Conservation (phyloP, 2,329 filamentous ascomycete genomes). For the Zalaria obscura region DNA sequence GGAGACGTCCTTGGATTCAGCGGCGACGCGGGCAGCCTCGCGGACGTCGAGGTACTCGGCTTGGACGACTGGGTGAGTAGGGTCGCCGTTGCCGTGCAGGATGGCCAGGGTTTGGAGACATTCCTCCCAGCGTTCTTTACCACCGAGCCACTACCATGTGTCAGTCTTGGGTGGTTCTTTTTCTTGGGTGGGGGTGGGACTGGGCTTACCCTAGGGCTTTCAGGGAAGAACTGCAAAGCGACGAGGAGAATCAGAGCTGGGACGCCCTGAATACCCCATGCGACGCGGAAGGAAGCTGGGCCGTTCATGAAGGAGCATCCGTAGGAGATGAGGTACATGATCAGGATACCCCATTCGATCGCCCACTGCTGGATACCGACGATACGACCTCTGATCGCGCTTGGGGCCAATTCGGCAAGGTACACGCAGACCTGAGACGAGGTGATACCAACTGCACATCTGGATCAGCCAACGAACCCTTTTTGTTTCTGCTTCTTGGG, state of each 20-base stretch:
- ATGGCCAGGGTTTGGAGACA: constrained; percentile 27
- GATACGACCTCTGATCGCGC: constrained; percentile 38
- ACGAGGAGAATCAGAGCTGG: constrained; percentile 29
- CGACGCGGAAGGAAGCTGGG: constrained; percentile 42
- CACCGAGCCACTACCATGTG: constrained; percentile 25
- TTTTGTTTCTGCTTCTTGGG: too few relatives aligned
- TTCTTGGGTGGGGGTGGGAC: too few relatives aligned
- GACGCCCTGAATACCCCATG: constrained; percentile 40
- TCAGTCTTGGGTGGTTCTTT: too few relatives aligned
- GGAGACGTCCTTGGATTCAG: constrained; percentile 23
- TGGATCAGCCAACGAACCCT: too few relatives aligned
- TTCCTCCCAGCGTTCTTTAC: constrained; percentile 30
- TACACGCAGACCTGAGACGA: constrained; percentile 90
- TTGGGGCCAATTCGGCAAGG: constrained; percentile 63
- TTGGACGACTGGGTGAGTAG: constrained; percentile 29
- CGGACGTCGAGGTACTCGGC: constrained; percentile 32
- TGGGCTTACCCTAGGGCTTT: constrained; percentile 20
- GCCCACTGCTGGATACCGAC: constrained; percentile 56
- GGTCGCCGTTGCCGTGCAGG: constrained; percentile 29
- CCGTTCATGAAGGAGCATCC: constrained; percentile 42
- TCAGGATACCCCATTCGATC: constrained; percentile 56
- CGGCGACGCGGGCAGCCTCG: constrained; percentile 22
- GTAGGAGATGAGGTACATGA: constrained; percentile 50
- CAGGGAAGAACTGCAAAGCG: constrained; percentile 31
- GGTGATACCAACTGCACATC: constrained; percentile 61